Evolutionary conservation across 768 basidiomycete species (phyloP).

Genomic region (Phylloporus rhodoxanthus): DNA sequence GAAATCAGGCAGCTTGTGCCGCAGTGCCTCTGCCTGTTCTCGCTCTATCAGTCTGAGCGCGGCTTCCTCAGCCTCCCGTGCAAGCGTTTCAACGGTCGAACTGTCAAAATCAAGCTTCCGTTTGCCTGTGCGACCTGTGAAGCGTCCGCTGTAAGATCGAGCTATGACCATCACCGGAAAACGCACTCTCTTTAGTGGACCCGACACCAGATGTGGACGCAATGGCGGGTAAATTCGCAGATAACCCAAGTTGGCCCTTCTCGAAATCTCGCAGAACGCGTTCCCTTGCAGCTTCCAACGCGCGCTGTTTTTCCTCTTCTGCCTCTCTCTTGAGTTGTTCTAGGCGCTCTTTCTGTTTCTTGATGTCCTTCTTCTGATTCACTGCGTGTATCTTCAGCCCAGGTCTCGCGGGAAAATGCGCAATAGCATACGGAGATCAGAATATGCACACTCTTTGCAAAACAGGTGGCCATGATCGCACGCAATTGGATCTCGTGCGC

Average conservation of each 20-base stretch:
- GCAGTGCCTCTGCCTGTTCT: slow-evolving; percentile 80
- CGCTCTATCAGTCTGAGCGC: slow-evolving; percentile 77
- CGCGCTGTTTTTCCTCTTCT: slow-evolving; percentile 70
- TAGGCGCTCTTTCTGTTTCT: slow-evolving; percentile 78
- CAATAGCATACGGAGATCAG: slow-evolving; percentile 64
- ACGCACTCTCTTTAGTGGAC: slow-evolving; percentile 33
- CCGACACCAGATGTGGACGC: slow-evolving; percentile 37
- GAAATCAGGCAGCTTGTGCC: slow-evolving; percentile 90
- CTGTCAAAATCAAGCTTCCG: slow-evolving; percentile 84
- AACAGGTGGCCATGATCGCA: slow-evolving; percentile 88
- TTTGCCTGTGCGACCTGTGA: slow-evolving; percentile 56
- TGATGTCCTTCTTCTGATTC: slow-evolving; percentile 87
- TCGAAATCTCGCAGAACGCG: slow-evolving; percentile 90
- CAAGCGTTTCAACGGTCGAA: slow-evolving; percentile 61
- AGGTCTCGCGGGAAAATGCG: slow-evolving; percentile 1
- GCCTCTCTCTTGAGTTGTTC: slow-evolving; percentile 70
- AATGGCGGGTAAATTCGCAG: slow-evolving; percentile 32
- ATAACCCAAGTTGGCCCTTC: slow-evolving; percentile 72
- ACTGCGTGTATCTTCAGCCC: slow-evolving; percentile 40
- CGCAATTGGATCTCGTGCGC: slow-evolving; percentile 75
- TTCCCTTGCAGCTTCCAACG: slow-evolving; percentile 71
- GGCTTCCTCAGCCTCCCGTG: slow-evolving; percentile 80
- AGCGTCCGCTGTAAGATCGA: not conserved
- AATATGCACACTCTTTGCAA: slow-evolving; percentile 91
- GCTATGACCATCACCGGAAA: not conserved